Conservation (phyloP, 1,139 yeast species). For the Pichia sp. region DNA sequence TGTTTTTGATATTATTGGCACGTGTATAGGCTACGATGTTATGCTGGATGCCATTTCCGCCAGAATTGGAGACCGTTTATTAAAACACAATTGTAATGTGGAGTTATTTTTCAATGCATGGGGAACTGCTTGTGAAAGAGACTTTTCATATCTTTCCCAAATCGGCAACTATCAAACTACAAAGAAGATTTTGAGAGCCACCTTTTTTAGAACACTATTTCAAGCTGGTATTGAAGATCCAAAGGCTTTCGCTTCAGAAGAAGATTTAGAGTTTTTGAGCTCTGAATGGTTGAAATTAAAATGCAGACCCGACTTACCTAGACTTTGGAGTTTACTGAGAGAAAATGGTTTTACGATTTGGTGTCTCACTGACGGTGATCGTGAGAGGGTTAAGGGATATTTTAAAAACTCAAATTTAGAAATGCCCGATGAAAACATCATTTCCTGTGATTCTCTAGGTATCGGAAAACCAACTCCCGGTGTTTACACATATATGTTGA, state of each 20-base stretch:
- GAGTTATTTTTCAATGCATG: constrained; percentile 20
- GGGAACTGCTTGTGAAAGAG: constrained; percentile 24
- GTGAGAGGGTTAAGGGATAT: constrained; percentile 19
- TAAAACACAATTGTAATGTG: constrained; percentile 12
- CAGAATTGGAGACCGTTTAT: constrained; percentile 18
- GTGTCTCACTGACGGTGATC: constrained; percentile 21
- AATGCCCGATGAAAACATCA: constrained; percentile 18
- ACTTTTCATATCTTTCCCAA: constrained; percentile 20
- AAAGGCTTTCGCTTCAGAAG: constrained; percentile 17
- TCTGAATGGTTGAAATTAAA: constrained; percentile 17
- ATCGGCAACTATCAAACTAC: constrained; percentile 18
- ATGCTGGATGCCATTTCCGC: constrained; percentile 17
- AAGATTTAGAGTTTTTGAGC: constrained; percentile 16
- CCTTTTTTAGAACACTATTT: constrained; percentile 18
- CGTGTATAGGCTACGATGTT: constrained; percentile 20
- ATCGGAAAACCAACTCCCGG: constrained; percentile 21
- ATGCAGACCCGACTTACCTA: constrained; percentile 19
- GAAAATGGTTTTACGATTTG: constrained; percentile 21
- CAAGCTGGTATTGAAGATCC: constrained; percentile 20
- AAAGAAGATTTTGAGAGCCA: constrained; percentile 14
- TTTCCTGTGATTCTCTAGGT: constrained; percentile 22
- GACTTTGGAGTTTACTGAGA: constrained; percentile 15
- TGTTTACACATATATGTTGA: constrained; percentile 21
- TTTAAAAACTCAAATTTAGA: constrained; percentile 17
- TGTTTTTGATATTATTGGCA: constrained; percentile 22